phyloP scores from a whole-genome alignment of 2,329 filamentous ascomycete species.

The Aspergillus clavatus region DNA sequence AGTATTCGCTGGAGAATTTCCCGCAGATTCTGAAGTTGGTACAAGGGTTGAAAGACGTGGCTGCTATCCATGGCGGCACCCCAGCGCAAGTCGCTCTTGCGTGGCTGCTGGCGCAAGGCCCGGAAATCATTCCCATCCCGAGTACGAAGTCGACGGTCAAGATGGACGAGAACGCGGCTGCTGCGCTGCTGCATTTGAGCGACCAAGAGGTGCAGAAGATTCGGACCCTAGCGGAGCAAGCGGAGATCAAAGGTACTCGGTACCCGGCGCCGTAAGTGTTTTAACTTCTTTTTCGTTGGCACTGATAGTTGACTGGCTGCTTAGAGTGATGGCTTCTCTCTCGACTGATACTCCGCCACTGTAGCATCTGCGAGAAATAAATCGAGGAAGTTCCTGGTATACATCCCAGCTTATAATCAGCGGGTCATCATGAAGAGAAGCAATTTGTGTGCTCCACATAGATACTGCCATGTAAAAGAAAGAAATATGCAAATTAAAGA shows the following conservation, averaged over 20 bases:
- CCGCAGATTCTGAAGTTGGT: constrained; percentile 52
- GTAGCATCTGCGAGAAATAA: not conserved
- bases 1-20: constrained; percentile 50
- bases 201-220: constrained; percentile 19
- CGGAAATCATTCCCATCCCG: constrained; percentile 27
- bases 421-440: too few relatives aligned
- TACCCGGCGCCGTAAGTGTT: not conserved
- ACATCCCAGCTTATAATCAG: not conserved
- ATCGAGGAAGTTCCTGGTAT: not conserved
- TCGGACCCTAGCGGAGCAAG: constrained; percentile 13
- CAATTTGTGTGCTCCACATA: too few relatives aligned
- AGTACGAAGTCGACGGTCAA: constrained; percentile 22
- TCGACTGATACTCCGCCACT: constrained; percentile 7
- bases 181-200: constrained; percentile 13
- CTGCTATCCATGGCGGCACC: constrained; percentile 52
- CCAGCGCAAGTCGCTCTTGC: constrained; percentile 57
- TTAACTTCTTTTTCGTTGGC: not conserved
- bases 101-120: constrained; percentile 58
- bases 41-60: constrained; percentile 46
- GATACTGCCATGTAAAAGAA: too few relatives aligned
- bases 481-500: too few relatives aligned
- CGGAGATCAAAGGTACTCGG: constrained; percentile 7
- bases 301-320: constrained; percentile 1
- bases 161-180: constrained; percentile 18
- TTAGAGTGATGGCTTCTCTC: constrained; percentile 5